Evolutionary conservation across 1,284 basidiomycete species (phyloP).

Genomic region (Hypsizygus ulmarius): DNA sequence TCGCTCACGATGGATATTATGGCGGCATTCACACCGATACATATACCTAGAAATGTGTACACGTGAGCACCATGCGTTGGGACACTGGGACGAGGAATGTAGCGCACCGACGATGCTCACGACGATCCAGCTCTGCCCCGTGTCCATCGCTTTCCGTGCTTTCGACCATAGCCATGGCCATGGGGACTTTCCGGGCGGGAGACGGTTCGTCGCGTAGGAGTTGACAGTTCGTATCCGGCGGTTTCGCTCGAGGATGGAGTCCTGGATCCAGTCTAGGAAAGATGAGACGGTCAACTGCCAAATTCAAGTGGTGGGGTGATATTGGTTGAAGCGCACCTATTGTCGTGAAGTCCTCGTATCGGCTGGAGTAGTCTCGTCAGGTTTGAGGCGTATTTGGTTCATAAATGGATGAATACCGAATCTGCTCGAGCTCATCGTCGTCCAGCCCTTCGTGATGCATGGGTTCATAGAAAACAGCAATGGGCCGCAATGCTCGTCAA

Average conservation of each 20-base stretch:
- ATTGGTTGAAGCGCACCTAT: constrained; percentile 45
- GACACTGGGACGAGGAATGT: neutral
- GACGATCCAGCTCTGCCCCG: constrained; percentile 75
- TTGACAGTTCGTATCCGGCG: constrained; percentile 62
- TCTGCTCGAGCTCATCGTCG: constrained; percentile 46
- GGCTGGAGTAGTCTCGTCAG: constrained; percentile 37
- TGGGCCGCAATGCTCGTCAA: too few relatives aligned
- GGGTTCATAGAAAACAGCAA: constrained; percentile 16
- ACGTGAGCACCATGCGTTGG: neutral
- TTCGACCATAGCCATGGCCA: constrained; percentile 64
- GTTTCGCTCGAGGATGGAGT: constrained; percentile 85
- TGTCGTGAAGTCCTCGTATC: constrained; percentile 82
- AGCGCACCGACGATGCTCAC: constrained; percentile 81
- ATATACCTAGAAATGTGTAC: constrained; percentile 58
- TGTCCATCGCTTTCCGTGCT: constrained; percentile 55
- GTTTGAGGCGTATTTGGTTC: neutral
- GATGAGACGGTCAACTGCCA: neutral
- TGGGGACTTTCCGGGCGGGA: constrained; percentile 50
- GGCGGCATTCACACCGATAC: constrained; percentile 92
- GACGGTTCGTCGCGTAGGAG: constrained; percentile 47
- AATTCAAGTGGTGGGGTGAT: too few relatives aligned
- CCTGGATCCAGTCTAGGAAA: constrained; percentile 85
- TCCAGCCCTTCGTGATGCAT: constrained; percentile 40
- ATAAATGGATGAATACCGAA: constrained; percentile 32
- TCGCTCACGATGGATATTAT: constrained; percentile 95